These are phyloP conservation scores for Dryadomyces sulphureus DNA, from an alignment of 2,329 filamentous ascomycete species.

Conservation along the genomic window DNA sequence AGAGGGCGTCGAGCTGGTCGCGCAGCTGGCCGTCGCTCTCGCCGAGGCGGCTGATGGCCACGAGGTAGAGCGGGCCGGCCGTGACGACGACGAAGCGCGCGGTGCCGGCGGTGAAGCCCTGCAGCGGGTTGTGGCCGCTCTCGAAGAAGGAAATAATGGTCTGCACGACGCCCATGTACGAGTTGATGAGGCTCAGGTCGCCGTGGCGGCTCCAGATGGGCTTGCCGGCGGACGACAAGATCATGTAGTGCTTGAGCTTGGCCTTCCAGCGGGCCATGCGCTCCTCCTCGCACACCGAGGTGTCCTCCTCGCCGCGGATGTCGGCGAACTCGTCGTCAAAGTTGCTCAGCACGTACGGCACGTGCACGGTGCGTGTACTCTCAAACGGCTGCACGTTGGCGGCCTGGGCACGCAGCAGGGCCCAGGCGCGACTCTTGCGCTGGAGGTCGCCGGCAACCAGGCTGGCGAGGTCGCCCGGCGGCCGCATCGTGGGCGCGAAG, in stretches of 20 bases:
- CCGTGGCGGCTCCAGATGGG: constrained; percentile 95
- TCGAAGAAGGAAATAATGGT: constrained; percentile 98
- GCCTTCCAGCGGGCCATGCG: constrained; percentile 68
- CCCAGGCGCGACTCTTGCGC: constrained; percentile 53
- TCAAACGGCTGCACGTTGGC: constrained; percentile 48
- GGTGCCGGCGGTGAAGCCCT: constrained; percentile 73
- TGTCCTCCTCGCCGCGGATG: constrained; percentile 30
- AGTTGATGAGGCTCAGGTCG: constrained; percentile 76
- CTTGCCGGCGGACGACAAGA: constrained; percentile 89
- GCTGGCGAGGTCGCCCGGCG: constrained; percentile 62
- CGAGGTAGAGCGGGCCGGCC: constrained; percentile 78
- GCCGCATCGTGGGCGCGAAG: constrained; percentile 47
- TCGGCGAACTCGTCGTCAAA: constrained; percentile 70
- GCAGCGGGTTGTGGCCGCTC: constrained; percentile 59
- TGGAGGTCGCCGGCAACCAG: constrained; percentile 59
- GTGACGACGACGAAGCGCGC: constrained; percentile 76
- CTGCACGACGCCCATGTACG: constrained; percentile 88
- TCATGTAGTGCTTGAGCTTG: constrained; percentile 94
- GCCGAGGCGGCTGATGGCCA: constrained; percentile 82
- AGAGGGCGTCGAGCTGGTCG: constrained; percentile 79
- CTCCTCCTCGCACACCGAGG: constrained; percentile 35
- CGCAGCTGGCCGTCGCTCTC: constrained; percentile 84
- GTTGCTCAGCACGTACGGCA: constrained; percentile 41
- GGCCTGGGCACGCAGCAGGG: constrained; percentile 47
- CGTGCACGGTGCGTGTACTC: constrained; percentile 23